Evolutionary conservation across 805 yeast genomes (phyloP).

Genomic region (Schwanniomyces vanrijiae): DNA sequence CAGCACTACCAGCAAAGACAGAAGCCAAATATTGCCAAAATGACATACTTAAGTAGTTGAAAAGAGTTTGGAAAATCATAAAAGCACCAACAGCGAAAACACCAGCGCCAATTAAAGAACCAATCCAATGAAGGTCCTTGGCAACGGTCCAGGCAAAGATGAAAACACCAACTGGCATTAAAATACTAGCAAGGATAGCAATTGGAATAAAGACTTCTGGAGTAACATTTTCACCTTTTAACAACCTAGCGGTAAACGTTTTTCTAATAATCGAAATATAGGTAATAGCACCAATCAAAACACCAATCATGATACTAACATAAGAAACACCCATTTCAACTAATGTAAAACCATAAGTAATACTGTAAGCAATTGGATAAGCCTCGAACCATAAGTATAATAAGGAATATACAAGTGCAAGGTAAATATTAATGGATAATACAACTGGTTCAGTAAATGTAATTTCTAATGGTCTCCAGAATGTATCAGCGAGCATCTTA

Average conservation of each 20-base stretch:
- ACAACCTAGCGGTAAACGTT: slow-evolving; percentile 13
- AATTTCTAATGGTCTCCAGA: slow-evolving; percentile 52
- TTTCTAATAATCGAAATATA: slow-evolving; percentile 45
- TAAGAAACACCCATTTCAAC: slow-evolving; percentile 51
- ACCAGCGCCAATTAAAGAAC: slow-evolving; percentile 39
- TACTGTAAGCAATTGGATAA: slow-evolving; percentile 54
- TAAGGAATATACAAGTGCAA: slow-evolving; percentile 53
- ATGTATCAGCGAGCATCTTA: slow-evolving; percentile 22
- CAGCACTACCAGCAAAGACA: slow-evolving; percentile 57
- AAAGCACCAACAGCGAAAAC: slow-evolving; percentile 39
- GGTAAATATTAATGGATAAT: slow-evolving; percentile 50
- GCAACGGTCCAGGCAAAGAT: slow-evolving; percentile 49
- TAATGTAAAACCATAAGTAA: slow-evolving; percentile 45
- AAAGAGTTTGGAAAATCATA: slow-evolving; percentile 47
- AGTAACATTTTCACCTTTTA: slow-evolving; percentile 18
- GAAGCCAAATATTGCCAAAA: slow-evolving; percentile 54
- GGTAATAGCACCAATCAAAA: slow-evolving; percentile 31
- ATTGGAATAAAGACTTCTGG: slow-evolving; percentile 36
- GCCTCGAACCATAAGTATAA: slow-evolving; percentile 59
- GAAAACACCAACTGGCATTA: slow-evolving; percentile 29
- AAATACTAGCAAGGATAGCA: slow-evolving; percentile 30
- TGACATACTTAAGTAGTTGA: slow-evolving; percentile 48
- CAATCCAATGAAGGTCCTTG: slow-evolving; percentile 43
- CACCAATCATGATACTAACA: slow-evolving; percentile 35
- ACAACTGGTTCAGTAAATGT: slow-evolving; percentile 55